These are phyloP conservation scores for Termitomyces sp. DNA, from an alignment of 768 basidiomycete genomes.

Conservation along the genomic window DNA sequence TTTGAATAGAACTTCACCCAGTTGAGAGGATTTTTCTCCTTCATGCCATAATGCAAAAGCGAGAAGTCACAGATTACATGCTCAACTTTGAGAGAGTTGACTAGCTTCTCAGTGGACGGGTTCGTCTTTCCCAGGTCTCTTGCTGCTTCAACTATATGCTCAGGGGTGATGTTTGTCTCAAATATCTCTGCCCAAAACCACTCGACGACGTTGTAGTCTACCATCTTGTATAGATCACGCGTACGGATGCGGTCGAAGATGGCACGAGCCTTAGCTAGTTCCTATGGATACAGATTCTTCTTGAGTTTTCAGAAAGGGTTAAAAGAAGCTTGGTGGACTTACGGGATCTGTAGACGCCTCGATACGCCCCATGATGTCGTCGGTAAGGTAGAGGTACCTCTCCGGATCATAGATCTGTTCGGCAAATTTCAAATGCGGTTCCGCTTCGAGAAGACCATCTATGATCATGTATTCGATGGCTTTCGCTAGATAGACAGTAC, in stretches of 20 bases:
- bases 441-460: constrained; percentile 67
- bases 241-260: constrained; percentile 60
- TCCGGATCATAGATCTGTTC: constrained; percentile 51
- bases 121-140: constrained; percentile 20
- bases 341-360: constrained; percentile 52
- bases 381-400: constrained; percentile 63
- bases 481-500: constrained; percentile 49
- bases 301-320: no score
- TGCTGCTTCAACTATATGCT: constrained; percentile 41
- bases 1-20: constrained; percentile 75
- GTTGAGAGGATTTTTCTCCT: constrained; percentile 64
- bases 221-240: constrained; percentile 67
- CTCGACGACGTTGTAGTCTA: constrained; percentile 59
- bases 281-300: constrained; percentile 42
- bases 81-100: constrained; percentile 33
- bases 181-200: constrained; percentile 36
- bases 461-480: constrained; percentile 86
- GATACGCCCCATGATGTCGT: constrained; percentile 60
- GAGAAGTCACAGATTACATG: constrained; percentile 66
- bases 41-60: constrained; percentile 77
- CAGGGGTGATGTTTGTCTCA: constrained; percentile 34
- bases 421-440: constrained; percentile 60
- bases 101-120: constrained; percentile 19
- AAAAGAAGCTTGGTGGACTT: neutral
- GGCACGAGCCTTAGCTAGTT: constrained; percentile 51